Evolutionary conservation across 2,329 filamentous ascomycete genomes (phyloP).

Genomic region (Microcera coccophila): DNA sequence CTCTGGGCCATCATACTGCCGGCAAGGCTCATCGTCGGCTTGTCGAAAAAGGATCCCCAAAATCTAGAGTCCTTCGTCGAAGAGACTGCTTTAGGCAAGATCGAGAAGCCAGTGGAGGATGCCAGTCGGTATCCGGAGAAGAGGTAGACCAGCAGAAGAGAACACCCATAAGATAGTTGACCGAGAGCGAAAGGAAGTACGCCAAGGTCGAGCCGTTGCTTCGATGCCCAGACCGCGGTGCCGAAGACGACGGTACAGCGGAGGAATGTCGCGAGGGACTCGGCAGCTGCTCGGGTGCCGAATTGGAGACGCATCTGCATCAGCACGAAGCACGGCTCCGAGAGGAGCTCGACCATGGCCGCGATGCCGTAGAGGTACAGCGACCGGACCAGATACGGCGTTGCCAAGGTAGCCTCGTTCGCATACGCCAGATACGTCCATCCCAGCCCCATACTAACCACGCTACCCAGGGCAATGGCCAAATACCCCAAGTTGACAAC

Average conservation of each 20-base stretch:
- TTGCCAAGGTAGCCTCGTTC: conserved; percentile 45
- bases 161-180: conserved; percentile 70
- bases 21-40: conserved; percentile 66
- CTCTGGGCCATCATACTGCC: conserved; percentile 85
- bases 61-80: conserved; percentile 36
- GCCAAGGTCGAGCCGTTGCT: conserved; percentile 53
- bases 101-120: conserved; percentile 60
- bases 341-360: conserved; percentile 68
- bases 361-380: conserved; percentile 55
- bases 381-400: conserved; percentile 58
- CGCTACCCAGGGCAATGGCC: conserved; percentile 63
- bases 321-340: conserved; percentile 86
- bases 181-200: conserved; percentile 87
- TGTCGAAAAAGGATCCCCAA: conserved; percentile 60
- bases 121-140: conserved; percentile 57
- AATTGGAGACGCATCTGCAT: conserved; percentile 80
- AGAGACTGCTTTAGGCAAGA: conserved; percentile 50
- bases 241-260: conserved; percentile 74
- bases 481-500: conserved; percentile 88
- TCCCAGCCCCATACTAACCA: conserved; percentile 62
- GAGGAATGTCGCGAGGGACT: conserved; percentile 74
- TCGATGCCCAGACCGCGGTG: conserved; percentile 61
- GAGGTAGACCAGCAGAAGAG: conserved; percentile 67
- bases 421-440: conserved; percentile 61
- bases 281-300: conserved; percentile 73